Base-by-base conservation (phyloP, 805 yeast genomes). In the Yarrowia keelungensis region DNA sequence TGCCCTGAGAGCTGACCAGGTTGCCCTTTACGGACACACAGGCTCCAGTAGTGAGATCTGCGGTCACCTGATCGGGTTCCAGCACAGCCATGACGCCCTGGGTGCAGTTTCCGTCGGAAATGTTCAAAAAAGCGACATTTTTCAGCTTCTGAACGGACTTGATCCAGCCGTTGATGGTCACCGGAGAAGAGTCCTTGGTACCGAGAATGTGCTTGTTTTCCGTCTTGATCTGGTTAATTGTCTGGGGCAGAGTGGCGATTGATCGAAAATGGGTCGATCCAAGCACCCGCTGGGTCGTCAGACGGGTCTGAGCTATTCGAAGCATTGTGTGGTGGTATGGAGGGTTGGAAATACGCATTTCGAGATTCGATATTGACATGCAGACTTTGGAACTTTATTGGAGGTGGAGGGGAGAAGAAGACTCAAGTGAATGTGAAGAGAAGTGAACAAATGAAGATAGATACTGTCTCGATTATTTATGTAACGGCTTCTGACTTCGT, bases 101-200 rank as follows among this genome's bases (percentile, higher is more conserved):
- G 41, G 83, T 79, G 1, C 85, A 79, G 0, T 95, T 83, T 0
- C 98, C 98, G 76, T 95, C 98, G 1, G 84, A 79, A 11, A 95
- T 72, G 74, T 92, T 97, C 4, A 92, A 79, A 77, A 95, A 95
- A 0, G 92, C 89, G 4, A 90, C 82, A 67, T 88, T 89, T 75
- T 92, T 92, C 75, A 92, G 84, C 9, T 83, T 77, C 62, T 97
- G 83, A 1, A 91, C 85, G 0, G 92, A 84, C 68, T 86, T 86
- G 26, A 95, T 84, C 88, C 91, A 88, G 0, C 98, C 99, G 36
- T 82, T 80, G 5, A 90, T 81, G 1, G 81, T 77, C 8, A 87
- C 78, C 0, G 83, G 69, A 12, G 69, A 36, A 3, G 35, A 8
- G 8, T 36, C 22, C 38, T 49, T 36, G 39, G 67, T 62, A 15